Conservation (phyloP, 1,284 basidiomycete species). For the Hymenochaete sp. region DNA sequence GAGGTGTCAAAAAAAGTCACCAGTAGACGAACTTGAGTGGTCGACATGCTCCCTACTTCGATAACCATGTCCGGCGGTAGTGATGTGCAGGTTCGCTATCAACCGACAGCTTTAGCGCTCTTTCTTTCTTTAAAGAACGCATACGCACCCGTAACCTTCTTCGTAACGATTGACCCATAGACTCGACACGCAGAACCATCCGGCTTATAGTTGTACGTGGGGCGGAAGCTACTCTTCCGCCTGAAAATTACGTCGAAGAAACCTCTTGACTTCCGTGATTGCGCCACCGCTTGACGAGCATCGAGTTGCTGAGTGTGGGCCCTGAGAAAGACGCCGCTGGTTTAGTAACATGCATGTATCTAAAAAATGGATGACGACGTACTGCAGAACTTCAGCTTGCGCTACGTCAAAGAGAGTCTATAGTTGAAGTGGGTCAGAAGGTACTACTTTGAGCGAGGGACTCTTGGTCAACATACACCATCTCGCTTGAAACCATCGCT, state of each 20-base stretch:
- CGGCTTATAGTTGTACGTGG: conserved; percentile 61
- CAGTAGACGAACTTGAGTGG: conserved; percentile 57
- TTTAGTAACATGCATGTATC: conserved; percentile 5
- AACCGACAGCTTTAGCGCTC: no score
- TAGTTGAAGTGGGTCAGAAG: conserved; percentile 5
- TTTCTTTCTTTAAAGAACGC: neutral
- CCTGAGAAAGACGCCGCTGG: conserved; percentile 29
- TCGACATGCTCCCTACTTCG: conserved; percentile 81
- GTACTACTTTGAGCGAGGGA: conserved; percentile 5
- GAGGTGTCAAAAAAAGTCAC: conserved; percentile 9
- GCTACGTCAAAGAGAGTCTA: conserved; percentile 78
- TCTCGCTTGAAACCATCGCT: conserved; percentile 81
- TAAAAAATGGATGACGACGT: conserved; percentile 3
- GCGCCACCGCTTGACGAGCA: conserved; percentile 57
- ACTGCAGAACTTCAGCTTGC: conserved; percentile 59
- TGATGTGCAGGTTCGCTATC: conserved; percentile 83
- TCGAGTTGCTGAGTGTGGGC: conserved; percentile 59
- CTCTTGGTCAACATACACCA: conserved; percentile 43
- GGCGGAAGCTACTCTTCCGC: conserved; percentile 44
- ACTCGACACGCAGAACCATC: conserved; percentile 75
- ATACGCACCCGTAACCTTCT: conserved; percentile 73
- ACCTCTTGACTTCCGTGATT: conserved; percentile 64
- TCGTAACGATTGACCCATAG: conserved; percentile 78
- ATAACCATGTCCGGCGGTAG: conserved; percentile 92
- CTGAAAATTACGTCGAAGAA: conserved; percentile 50